Conservation (phyloP, 306 rosid species). For the Spatholobus suberectus region DNA sequence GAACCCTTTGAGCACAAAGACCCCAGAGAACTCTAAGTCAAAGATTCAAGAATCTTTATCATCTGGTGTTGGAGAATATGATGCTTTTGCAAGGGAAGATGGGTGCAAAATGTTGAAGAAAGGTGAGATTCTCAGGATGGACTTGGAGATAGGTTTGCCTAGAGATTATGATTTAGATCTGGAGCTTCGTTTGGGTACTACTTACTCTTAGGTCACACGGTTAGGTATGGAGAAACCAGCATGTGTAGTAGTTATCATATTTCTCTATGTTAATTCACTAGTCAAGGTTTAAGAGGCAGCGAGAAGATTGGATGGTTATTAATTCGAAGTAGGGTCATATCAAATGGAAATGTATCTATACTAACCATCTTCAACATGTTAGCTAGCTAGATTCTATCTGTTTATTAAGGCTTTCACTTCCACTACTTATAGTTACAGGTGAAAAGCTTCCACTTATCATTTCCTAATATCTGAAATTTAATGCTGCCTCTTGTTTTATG, state of each 20-base stretch:
- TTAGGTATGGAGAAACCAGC: background rate
- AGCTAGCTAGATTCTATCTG: slow-evolving; percentile 25
- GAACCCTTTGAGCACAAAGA: slow-evolving; percentile 44
- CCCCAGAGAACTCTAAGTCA: slow-evolving; percentile 31
- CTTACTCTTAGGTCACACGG: slow-evolving; percentile 50
- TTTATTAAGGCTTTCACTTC: slow-evolving; percentile 37
- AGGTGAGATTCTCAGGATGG: slow-evolving; percentile 62
- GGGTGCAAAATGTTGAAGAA: slow-evolving; percentile 54
- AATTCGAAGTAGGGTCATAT: slow-evolving; percentile 27
- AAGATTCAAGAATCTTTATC: slow-evolving; percentile 33
- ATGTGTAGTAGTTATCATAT: background rate
- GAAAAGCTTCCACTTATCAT: slow-evolving; percentile 19
- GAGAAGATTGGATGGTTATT: slow-evolving; percentile 31
- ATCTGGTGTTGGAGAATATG: no score
- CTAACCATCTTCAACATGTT: slow-evolving; percentile 30
- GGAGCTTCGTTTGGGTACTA: slow-evolving; percentile 91
- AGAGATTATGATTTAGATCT: slow-evolving; percentile 74
- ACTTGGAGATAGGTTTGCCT: slow-evolving; percentile 65
- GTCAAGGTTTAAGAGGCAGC: slow-evolving; percentile 32
- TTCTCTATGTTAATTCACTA: slow-evolving; percentile 3
- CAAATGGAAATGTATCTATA: slow-evolving; percentile 26
- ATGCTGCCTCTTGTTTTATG: background rate
- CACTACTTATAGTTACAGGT: slow-evolving; percentile 29
- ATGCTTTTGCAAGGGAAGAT: no score
- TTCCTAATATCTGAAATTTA: slow-evolving; percentile 18